Conservation (phyloP, 352 stramenopile species). For the Globisporangium megalacanthum region DNA sequence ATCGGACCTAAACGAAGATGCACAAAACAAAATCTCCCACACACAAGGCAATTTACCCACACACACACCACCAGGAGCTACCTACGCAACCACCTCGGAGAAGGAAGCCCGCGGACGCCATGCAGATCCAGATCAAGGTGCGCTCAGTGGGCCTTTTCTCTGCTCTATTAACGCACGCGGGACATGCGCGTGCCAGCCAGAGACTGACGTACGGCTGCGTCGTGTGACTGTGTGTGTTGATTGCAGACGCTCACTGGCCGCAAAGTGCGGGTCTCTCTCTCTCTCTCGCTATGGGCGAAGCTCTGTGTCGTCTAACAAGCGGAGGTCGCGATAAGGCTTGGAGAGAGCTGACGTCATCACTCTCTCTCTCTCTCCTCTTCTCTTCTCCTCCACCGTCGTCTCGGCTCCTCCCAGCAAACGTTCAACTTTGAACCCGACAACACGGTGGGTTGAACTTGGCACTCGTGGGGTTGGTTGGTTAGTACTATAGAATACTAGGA, state of each 20-base stretch:
- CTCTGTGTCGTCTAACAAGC: too few species aligned
- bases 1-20: neutral
- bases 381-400: neutral
- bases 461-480: slow-evolving; percentile 3
- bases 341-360: neutral
- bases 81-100: neutral
- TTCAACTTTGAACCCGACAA: slow-evolving; percentile 88
- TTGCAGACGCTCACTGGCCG: slow-evolving; percentile 77
- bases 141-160: neutral
- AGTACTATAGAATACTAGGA: neutral
- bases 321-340: too few species aligned
- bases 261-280: slow-evolving; percentile 28
- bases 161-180: neutral
- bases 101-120: slow-evolving; percentile 14
- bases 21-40: neutral
- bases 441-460: slow-evolving; percentile 34
- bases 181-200: neutral
- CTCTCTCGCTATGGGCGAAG: neutral
- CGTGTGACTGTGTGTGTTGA: neutral
- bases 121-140: slow-evolving; percentile 88
- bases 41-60: slow-evolving; percentile 10
- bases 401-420: slow-evolving; percentile 46
- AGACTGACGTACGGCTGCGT: neutral
- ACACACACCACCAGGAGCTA: slow-evolving; percentile 9
- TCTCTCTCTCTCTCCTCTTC: neutral